These are phyloP conservation scores for Fusarium equiseti DNA, from an alignment of 2,329 filamentous ascomycete species.

Conservation along the genomic window DNA sequence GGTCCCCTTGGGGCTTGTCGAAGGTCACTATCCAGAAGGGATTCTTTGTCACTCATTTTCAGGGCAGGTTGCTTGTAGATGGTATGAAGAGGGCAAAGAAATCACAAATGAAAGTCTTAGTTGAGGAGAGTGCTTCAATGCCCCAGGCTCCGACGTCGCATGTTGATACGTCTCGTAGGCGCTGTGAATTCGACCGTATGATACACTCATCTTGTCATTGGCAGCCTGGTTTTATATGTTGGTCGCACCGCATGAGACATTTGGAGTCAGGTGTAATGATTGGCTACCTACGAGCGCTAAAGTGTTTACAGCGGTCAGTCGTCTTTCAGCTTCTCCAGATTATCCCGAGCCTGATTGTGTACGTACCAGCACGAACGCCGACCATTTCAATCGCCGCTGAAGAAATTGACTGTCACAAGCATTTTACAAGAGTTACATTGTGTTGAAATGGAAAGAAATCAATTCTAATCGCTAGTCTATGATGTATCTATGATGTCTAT, in stretches of 20 bases:
- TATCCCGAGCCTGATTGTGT: not conserved
- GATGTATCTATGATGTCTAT: not conserved
- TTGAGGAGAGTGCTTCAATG: not conserved
- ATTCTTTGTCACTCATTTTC: not conserved
- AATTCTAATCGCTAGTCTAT: not conserved
- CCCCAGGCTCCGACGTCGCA: too few species aligned
- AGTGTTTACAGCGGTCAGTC: rapidly evolving
- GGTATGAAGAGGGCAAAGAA: not conserved
- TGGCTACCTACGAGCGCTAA: not conserved
- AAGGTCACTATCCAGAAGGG: not conserved
- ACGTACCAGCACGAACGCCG: too few species aligned
- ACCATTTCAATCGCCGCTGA: too few species aligned
- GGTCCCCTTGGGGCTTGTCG: not conserved
- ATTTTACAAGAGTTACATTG: too few species aligned
- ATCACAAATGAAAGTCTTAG: not conserved
- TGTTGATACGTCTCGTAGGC: not conserved
- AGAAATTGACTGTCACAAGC: too few species aligned
- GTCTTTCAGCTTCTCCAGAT: not conserved
- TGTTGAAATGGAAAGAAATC: not conserved
- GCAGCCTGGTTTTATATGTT: not conserved
- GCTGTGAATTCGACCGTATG: too few species aligned
- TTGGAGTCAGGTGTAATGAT: not conserved
- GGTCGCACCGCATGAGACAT: not conserved
- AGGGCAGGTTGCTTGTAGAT: too few species aligned
- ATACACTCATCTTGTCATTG: too few species aligned